These are phyloP conservation scores for Orychophragmus violaceus DNA, from an alignment of 345 rosid genomes.

Conservation along the genomic window DNA sequence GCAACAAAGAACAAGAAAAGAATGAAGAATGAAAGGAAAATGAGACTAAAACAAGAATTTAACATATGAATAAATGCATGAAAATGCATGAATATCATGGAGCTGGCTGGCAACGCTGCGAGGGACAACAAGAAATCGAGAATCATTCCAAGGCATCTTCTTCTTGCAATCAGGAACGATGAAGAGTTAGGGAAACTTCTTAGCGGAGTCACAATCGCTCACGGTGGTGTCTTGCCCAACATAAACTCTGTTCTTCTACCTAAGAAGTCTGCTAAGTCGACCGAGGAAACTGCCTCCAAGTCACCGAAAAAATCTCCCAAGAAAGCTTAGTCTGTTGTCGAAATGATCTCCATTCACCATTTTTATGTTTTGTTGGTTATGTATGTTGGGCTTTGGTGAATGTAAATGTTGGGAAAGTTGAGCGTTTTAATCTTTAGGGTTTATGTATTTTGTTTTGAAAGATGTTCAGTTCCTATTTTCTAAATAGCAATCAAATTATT, in stretches of 20 bases:
- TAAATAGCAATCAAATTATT: too few species aligned
- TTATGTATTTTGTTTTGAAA: too few species aligned
- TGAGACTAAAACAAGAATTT: too few species aligned
- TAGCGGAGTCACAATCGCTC: conserved; percentile 68
- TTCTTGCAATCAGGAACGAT: conserved; percentile 67
- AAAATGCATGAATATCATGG: too few species aligned
- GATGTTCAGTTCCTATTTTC: too few species aligned
- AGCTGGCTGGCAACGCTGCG: conserved; percentile 78
- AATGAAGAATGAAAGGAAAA: too few species aligned
- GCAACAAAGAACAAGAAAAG: too few species aligned
- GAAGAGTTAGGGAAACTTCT: conserved; percentile 72
- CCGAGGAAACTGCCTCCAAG: conserved; percentile 49
- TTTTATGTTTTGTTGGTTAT: too few species aligned
- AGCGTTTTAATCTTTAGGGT: too few species aligned
- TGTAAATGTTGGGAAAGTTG: too few species aligned
- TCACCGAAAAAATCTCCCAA: conserved; percentile 45
- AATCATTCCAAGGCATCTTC: conserved; percentile 68
- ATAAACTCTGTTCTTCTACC: conserved; percentile 68
- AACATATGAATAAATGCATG: too few species aligned
- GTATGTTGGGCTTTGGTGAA: too few species aligned
- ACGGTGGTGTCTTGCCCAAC: conserved; percentile 78
- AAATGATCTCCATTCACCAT: neutral
- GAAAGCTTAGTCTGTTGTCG: neutral
- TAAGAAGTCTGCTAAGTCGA: conserved; percentile 44
- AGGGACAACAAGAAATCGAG: conserved; percentile 75